Evolutionary conservation across 495 filamentous ascomycete genomes (phyloP), one percentile per base, ranked within the genome.

Genomic region (Xylaria castorea): DNA sequence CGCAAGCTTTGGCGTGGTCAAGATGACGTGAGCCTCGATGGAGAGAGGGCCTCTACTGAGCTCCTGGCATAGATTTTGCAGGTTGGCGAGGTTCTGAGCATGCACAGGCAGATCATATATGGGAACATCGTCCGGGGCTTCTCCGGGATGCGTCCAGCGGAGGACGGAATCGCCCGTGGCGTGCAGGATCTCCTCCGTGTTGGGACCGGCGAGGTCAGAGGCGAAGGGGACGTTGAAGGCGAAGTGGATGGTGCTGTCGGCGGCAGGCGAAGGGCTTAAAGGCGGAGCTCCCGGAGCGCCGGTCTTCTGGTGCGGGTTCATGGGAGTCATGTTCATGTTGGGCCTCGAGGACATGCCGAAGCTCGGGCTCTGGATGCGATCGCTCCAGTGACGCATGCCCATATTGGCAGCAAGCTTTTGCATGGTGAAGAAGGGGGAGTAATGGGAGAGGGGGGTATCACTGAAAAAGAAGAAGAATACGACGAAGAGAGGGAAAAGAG

Each of bases 151-250:
- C 30, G 93, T 94, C 96, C 96, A 99, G 75, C 92, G 91, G 71
- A 92, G 89, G 14, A 95, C 88, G 51, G 94, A 94, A 68, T 91
- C 91, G 69, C 89, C 87, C 71, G 90, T 97, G 73, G 94, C 94
- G 83, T 97, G 92, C 64, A 98, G 85, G 74, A 98, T 92, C 81
- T 98, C 94, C 77, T 97, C 92, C 76, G 89, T 89, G 74, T 97
- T 93, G 75, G 96, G 96, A 36, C 97, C 96, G 73, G 92, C 90
- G 70, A 97, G 89, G 75, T 94, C 92, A 61, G 94, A 97, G 70
- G 93, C 90, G 84, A 99, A 97, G 42, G 96, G 96, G 11, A 98
- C 92, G 79, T 97, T 97, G 89, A 98, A 98, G 75, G 93, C 93
- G 81, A 87, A 87, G 78, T 87, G 83, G 77, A 95, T 91, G 70